These are phyloP conservation scores for Vicia sativa DNA, from an alignment of 306 rosid genomes.

Conservation along the genomic window DNA sequence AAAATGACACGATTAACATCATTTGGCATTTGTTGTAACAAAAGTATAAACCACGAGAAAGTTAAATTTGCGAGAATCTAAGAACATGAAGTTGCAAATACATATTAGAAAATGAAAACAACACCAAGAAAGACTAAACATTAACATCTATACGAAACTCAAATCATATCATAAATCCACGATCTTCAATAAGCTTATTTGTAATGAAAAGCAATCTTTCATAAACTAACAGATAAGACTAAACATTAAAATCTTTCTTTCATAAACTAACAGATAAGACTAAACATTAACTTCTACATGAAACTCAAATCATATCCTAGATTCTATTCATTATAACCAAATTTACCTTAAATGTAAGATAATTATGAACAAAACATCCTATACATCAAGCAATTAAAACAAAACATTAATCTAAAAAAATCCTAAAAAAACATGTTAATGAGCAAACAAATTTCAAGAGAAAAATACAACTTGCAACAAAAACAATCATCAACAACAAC, in stretches of 20 bases:
- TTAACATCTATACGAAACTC: too few species aligned
- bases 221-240: neutral
- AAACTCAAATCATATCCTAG: constrained; percentile 32
- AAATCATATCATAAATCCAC: too few species aligned
- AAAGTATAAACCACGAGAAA: too few species aligned
- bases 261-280: too few species aligned
- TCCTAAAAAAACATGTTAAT: neutral
- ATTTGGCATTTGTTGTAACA: too few species aligned
- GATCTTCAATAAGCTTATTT: neutral
- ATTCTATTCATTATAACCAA: constrained; percentile 32
- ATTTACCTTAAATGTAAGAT: constrained; percentile 13
- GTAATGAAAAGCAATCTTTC: neutral
- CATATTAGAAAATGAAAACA: too few species aligned
- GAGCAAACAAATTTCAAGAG: constrained; percentile 15
- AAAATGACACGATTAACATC: too few species aligned
- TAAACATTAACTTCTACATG: constrained; percentile 27
- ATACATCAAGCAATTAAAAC: constrained; percentile 34
- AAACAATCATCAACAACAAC: too few species aligned
- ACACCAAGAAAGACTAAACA: too few species aligned
- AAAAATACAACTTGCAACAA: too few species aligned
- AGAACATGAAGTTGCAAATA: too few species aligned
- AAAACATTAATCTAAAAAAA: constrained; percentile 7
- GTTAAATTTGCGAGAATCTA: too few species aligned
- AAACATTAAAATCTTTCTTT: neutral
- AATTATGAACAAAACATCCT: constrained; percentile 16